Evolutionary conservation across 2,329 filamentous ascomycete species (phyloP).

Genomic region (Paramyrothecium sp.): DNA sequence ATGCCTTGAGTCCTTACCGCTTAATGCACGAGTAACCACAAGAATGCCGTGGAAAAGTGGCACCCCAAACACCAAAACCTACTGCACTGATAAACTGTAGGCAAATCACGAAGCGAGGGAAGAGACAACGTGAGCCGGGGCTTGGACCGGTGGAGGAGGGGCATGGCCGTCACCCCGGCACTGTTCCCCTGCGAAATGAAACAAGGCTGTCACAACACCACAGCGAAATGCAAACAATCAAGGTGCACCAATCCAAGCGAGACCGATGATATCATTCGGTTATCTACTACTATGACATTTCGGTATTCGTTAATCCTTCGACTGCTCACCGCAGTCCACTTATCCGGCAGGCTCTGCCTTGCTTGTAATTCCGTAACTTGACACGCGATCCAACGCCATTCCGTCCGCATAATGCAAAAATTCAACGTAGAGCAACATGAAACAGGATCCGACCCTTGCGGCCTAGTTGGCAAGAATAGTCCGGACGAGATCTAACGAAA

Average conservation of each 20-base stretch:
- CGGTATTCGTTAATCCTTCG: neutral
- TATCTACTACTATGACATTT: neutral
- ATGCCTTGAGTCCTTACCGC: no score
- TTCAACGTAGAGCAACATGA: neutral
- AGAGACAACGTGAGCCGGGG: no score
- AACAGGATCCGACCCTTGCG: constrained; percentile 9
- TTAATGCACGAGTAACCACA: no score
- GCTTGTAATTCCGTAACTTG: neutral
- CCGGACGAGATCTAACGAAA: constrained; percentile 69
- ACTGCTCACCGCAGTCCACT: neutral
- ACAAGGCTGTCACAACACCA: no score
- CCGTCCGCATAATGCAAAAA: neutral
- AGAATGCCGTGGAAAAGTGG: no score
- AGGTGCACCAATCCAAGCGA: no score
- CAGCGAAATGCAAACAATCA: no score
- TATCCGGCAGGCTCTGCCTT: neutral
- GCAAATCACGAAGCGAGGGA: neutral
- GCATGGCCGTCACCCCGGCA: neutral
- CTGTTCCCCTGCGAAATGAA: no score
- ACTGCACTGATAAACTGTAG: no score
- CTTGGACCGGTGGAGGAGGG: neutral
- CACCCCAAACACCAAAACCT: no score
- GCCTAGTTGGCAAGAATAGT: constrained; percentile 80
- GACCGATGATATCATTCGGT: no score
- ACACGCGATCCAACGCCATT: neutral